Base-by-base conservation (phyloP, 148 eudicot species). In the Salicornia ramosissima region DNA sequence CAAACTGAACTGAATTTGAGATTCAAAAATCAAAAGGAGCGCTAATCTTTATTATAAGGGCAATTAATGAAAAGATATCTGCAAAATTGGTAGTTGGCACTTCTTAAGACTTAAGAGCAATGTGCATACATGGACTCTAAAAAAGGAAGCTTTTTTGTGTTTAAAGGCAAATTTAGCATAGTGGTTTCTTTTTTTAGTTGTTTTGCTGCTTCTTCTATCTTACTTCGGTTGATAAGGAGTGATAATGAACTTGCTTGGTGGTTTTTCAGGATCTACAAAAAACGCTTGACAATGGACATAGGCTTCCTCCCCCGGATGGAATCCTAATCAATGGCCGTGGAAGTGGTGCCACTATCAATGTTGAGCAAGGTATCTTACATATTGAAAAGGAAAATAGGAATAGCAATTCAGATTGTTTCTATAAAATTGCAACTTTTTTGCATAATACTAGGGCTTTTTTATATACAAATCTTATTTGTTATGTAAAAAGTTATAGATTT, bases 291-390 rank as follows among this genome's bases (percentile, higher is more conserved):
- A 42, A 78, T 24, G 99, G 97, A 67, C 88, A 78, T 49, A 85
- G 80, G 73, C 80, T 94, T 59, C 96, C 96, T 18, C 77, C 66
- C 55, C 90, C 96, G 12, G 90, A 90, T 64, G 96, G 92, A n/a
- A 78, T 94, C 73, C 93, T 94, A n/a, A 90, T 94, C 69, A 94
- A 94, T 55, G 99, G 99, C 3, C 97, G 91, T 31, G 96, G 96
- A 60, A 88, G 79, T 74, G 90, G 84, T 4, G 72, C 82, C 33
- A 73, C 86, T 65, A 83, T 94, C 83, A 90, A 79, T 21, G 84
- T 94, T 24, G 83, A 90, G 49, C 97, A 90, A 87, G 97, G 97
- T 88, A 36, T 36, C 4, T 36, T 36, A 36, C 40, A 36, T 8
- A 3, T 36, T 4, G 40, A 36, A 8, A 36, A 36, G 40, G 40